Percentiles rank a stretch among this genome's conserved stretches.
Evolutionary conservation across 179 eudicot species (phyloP).

Genomic region (Camellia oleifera): DNA sequence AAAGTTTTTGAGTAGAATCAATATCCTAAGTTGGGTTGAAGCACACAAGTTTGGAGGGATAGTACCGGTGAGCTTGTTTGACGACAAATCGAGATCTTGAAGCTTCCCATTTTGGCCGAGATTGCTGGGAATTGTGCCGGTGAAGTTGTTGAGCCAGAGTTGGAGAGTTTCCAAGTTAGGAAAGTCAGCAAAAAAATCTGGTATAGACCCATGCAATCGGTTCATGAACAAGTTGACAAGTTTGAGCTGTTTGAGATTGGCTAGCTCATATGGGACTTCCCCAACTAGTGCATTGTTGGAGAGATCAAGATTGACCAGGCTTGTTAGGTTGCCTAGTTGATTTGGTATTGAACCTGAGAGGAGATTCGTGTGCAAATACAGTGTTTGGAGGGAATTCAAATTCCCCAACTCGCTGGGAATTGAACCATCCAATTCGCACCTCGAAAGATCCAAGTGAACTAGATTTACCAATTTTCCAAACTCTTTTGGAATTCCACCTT

Average conservation of each 20-base stretch:
- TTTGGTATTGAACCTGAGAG: slow-evolving; percentile 70
- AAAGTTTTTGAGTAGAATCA: slow-evolving; percentile 72
- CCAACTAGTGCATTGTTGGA: slow-evolving; percentile 68
- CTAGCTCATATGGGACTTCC: slow-evolving; percentile 69
- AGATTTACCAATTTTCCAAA: slow-evolving; percentile 63
- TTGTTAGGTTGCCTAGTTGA: slow-evolving; percentile 65
- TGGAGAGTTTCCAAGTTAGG: slow-evolving; percentile 49
- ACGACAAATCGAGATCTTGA: slow-evolving; percentile 68
- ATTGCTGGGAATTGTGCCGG: slow-evolving; percentile 63
- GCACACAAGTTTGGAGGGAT: slow-evolving; percentile 76
- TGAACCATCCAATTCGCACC: slow-evolving; percentile 58
- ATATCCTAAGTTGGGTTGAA: slow-evolving; percentile 45
- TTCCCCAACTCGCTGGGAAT: slow-evolving; percentile 76
- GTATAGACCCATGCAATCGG: slow-evolving; percentile 79
- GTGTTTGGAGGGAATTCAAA: slow-evolving; percentile 50
- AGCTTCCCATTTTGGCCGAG: slow-evolving; percentile 66
- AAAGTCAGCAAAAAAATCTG: slow-evolving; percentile 65
- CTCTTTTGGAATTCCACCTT: slow-evolving; percentile 77
- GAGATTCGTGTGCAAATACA: slow-evolving; percentile 56
- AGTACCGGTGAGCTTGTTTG: slow-evolving; percentile 90
- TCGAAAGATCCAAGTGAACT: slow-evolving; percentile 60
- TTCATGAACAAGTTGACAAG: slow-evolving; percentile 79
- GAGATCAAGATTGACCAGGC: slow-evolving; percentile 66
- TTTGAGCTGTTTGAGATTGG: slow-evolving; percentile 36
- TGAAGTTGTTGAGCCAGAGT: slow-evolving; percentile 92